Evolutionary conservation across 257 asterid species (phyloP), one percentile per base, ranked within the genome.

Genomic region (Scutellaria galericulata): DNA sequence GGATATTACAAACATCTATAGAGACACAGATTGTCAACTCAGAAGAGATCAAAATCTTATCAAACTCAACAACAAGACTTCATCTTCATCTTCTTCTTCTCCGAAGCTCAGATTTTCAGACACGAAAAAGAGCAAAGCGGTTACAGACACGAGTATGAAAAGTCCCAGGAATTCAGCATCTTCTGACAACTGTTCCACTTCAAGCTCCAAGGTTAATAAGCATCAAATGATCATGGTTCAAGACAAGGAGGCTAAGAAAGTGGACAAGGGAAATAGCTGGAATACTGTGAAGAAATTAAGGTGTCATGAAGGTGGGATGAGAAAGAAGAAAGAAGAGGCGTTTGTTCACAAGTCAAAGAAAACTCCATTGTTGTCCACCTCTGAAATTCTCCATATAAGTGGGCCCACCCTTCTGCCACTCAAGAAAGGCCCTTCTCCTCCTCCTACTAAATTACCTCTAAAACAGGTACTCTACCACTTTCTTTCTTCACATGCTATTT

Each of bases 351-450:
- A 72, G 64, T 77, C 64, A 53, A 84, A 72, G 86, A 88, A 80
- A 80, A 74, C 80, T 66, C 81, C 87, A 55, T 69, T 84, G 74
- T 88, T 31, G 37, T 4, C 37, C 37, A 31, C 94, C 6, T 84
- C 66, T 68, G 88, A 90, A 54, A 75, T 83, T 69, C 59, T 78
- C 7, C 77, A 74, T 64, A 73, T 61, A 13, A 84, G 83, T 77
- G 89, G 81, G 14, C 91, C 96, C 15, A 79, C 87, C 3, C 77
- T 81, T 71, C 71, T 87, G 72, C 92, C 95, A 14, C 83, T 82
- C 76, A 93, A 79, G 85, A 93, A 83, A 79, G 90, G 77, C 74
- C 82, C 83, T 51, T 82, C 89, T 42, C 82, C 89, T 2, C 90
- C 82, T 31, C 83, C 84, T 27, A 82, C 84, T 15, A 87, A 83